These are phyloP conservation scores for Yamadazyma olivae DNA, from an alignment of 805 yeast genomes.

Conservation along the genomic window DNA sequence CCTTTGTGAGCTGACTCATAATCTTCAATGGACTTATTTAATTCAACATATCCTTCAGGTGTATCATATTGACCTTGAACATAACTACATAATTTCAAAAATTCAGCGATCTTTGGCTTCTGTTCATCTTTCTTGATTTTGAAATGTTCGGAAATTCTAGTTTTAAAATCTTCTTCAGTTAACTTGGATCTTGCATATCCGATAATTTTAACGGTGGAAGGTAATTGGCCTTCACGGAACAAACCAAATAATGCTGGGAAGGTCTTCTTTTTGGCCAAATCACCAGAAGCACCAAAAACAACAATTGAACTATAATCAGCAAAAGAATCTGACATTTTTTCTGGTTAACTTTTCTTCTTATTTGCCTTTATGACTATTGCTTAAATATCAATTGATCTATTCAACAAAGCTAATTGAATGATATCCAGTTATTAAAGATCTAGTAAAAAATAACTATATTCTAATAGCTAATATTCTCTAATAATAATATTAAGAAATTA, in stretches of 20 bases:
- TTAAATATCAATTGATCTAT: no score
- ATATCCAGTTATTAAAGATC: no score
- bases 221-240: constrained; percentile 63
- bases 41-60: constrained; percentile 64
- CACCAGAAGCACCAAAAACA: constrained; percentile 95
- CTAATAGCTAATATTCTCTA: no score
- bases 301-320: constrained; percentile 68
- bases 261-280: constrained; percentile 91
- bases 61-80: constrained; percentile 77
- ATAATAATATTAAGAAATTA: no score
- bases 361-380: constrained; percentile 1
- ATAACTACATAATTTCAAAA: constrained; percentile 65
- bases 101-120: constrained; percentile 50
- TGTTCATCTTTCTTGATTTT: constrained; percentile 44
- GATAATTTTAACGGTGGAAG: constrained; percentile 65
- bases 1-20: constrained; percentile 53
- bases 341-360: background rate
- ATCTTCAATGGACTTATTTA: constrained; percentile 53
- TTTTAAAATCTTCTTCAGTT: constrained; percentile 61
- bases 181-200: constrained; percentile 92
- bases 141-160: constrained; percentile 63
- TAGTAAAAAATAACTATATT: no score
- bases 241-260: constrained; percentile 84
- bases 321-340: constrained; percentile 37
- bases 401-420: no score